A percentile compares a stretch with the other conserved stretches of the same genome.
These are phyloP conservation scores for Xerocomus brunneocitrinus DNA, from an alignment of 768 basidiomycete species.

Conservation along the genomic window DNA sequence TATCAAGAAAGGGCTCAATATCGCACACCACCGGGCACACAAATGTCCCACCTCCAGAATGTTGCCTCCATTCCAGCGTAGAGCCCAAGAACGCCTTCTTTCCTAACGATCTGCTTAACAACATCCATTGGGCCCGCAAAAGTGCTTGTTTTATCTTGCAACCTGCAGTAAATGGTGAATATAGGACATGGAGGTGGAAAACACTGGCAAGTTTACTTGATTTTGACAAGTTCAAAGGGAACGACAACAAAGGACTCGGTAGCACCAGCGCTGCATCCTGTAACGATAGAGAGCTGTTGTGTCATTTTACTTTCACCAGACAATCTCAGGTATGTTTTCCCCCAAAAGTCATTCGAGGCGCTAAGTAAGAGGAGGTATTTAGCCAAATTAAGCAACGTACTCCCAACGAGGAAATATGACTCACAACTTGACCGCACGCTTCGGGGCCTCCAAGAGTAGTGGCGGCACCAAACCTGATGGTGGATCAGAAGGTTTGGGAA, in stretches of 20 bases:
- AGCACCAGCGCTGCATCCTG: slow-evolving; percentile 92
- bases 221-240: slow-evolving; percentile 94
- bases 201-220: slow-evolving; percentile 48
- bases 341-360: slow-evolving; percentile 95
- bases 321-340: slow-evolving; percentile 61
- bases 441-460: slow-evolving; percentile 92
- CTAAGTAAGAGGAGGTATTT: slow-evolving; percentile 29
- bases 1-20: slow-evolving; percentile 23
- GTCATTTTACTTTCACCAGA: slow-evolving; percentile 83
- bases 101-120: slow-evolving; percentile 69
- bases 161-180: slow-evolving; percentile 34
- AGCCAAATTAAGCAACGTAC: neutral
- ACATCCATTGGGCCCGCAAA: slow-evolving; percentile 93
- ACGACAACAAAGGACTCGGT: slow-evolving; percentile 95
- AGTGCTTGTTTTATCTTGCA: slow-evolving; percentile 90
- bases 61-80: slow-evolving; percentile 97
- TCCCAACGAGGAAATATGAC: slow-evolving; percentile 20
- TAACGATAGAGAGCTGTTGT: slow-evolving; percentile 79
- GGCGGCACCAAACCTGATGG: slow-evolving; percentile 84
- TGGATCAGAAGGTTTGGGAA: neutral
- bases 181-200: neutral
- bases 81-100: slow-evolving; percentile 78
- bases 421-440: slow-evolving; percentile 94
- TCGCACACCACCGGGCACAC: neutral
- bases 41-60: slow-evolving; percentile 74